Evolutionary conservation across 2,329 filamentous ascomycete species (phyloP).

Genomic region (Bipolaris oryzae): DNA sequence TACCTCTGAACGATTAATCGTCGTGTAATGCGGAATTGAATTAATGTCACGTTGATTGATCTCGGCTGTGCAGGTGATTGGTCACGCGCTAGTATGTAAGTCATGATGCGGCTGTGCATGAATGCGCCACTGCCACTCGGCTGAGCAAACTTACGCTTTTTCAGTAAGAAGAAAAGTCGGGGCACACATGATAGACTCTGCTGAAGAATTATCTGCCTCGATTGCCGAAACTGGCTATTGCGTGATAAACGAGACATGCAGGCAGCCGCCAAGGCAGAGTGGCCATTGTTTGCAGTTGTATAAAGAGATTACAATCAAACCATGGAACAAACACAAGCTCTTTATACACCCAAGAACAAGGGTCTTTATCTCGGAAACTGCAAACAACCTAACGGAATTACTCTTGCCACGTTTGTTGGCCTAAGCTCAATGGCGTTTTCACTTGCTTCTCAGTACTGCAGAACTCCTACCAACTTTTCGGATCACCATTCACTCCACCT

Average conservation of each 20-base stretch:
- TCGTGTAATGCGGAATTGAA: background rate
- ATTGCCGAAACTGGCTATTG: background rate
- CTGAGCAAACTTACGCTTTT: background rate
- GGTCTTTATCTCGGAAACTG: background rate
- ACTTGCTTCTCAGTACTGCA: constrained; percentile 10
- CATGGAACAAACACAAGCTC: background rate
- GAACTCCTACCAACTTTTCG: constrained; percentile 3
- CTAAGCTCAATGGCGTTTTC: constrained; percentile 21
- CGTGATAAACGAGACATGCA: background rate
- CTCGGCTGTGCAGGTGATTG: constrained; percentile 1
- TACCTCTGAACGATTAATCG: background rate
- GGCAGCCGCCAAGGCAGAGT: background rate
- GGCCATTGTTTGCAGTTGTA: background rate
- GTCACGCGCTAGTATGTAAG: background rate
- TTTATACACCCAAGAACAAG: background rate
- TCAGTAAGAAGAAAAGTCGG: background rate
- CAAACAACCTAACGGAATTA: background rate
- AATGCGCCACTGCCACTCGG: background rate
- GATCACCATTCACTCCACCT: constrained; percentile 2
- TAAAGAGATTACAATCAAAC: background rate
- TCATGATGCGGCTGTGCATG: background rate
- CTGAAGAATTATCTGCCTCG: background rate
- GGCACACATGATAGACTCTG: background rate
- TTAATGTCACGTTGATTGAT: background rate
- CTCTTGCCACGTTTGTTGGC: constrained; percentile 1